Evolutionary conservation across 305 asterid genomes (phyloP).

Genomic region (Fraxinus sp.): DNA sequence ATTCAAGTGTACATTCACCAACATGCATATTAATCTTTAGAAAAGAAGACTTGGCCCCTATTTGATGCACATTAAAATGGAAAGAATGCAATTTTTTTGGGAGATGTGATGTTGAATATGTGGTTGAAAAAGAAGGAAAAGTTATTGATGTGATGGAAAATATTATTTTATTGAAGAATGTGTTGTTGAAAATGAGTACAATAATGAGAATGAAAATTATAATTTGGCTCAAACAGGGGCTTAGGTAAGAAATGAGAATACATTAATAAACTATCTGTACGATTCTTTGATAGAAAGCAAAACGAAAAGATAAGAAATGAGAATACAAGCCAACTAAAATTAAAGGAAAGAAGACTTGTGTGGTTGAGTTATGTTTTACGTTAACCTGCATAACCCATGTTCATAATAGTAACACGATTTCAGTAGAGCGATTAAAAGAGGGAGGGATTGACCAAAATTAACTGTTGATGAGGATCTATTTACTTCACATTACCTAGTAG

Average conservation of each 20-base stretch:
- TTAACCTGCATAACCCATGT: not conserved
- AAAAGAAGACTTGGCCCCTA: not conserved
- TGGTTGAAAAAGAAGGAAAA: too few species aligned
- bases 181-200: too few species aligned
- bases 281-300: not conserved
- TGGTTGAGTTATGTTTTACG: not conserved
- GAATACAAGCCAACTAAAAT: not conserved
- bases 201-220: too few species aligned
- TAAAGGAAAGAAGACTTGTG: not conserved
- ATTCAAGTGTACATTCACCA: not conserved
- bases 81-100: too few species aligned
- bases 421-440: not conserved
- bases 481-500: not conserved
- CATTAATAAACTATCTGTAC: not conserved
- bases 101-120: too few species aligned
- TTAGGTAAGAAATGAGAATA: not conserved
- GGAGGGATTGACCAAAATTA: not conserved
- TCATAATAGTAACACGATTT: not conserved
- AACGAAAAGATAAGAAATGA: not conserved
- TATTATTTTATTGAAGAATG: too few species aligned
- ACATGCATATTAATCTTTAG: not conserved
- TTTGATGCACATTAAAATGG: too few species aligned
- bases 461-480: not conserved
- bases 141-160: too few species aligned
- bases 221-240: too few species aligned